These are phyloP conservation scores for Fagus sylvatica DNA, from an alignment of 306 rosid genomes.

Conservation along the genomic window DNA sequence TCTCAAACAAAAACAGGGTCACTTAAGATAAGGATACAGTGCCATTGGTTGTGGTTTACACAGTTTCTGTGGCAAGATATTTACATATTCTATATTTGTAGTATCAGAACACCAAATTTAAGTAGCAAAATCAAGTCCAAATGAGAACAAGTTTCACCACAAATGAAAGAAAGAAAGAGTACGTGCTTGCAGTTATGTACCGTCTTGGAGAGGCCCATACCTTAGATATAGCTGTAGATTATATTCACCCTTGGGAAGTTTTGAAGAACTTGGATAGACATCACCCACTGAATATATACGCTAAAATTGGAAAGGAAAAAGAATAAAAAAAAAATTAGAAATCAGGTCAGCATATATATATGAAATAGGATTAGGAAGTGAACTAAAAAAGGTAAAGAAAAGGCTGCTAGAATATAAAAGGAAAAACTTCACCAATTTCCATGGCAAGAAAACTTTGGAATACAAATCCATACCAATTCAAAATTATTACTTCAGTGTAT, in stretches of 20 bases:
- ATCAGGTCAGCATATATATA: neutral
- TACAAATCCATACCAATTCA: too few relatives aligned
- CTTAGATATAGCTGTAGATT: conserved; percentile 75
- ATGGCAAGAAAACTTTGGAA: too few relatives aligned
- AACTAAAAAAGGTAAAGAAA: neutral
- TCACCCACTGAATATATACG: conserved; percentile 84
- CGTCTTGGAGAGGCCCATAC: conserved; percentile 42
- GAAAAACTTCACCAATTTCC: neutral
- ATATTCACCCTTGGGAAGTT: conserved; percentile 94
- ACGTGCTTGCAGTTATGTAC: conserved; percentile 19
- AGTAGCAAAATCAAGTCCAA: conserved; percentile 7
- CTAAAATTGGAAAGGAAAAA: conserved; percentile 43
- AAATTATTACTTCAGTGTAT: neutral
- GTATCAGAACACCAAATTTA: neutral
- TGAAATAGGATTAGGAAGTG: conserved; percentile 21
- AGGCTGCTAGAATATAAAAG: neutral
- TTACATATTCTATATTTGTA: neutral
- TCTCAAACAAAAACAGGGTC: conserved; percentile 9
- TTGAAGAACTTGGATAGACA: conserved; percentile 70
- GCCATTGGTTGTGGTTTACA: conserved; percentile 9
- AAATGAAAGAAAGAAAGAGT: neutral
- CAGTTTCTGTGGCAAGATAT: conserved; percentile 7
- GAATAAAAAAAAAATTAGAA: neutral
- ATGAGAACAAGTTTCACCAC: conserved; percentile 14
- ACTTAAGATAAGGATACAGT: conserved; percentile 1